A percentile compares a stretch with the other conserved stretches of the same genome.
Conservation (phyloP, 2,329 filamentous ascomycete genomes). For the Colletotrichum spinosum region DNA sequence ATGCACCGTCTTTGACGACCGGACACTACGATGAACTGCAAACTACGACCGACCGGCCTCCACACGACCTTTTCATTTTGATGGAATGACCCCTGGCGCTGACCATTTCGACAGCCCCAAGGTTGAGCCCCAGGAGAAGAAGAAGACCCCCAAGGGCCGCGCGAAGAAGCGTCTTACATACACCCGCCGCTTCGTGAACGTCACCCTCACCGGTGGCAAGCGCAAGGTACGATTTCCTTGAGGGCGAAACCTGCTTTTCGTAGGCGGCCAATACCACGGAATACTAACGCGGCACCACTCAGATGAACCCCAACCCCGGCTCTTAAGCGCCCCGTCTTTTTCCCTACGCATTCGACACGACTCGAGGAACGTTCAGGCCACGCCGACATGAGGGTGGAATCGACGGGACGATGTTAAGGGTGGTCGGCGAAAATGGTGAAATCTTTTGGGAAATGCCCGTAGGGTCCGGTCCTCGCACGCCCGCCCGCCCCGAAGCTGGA, state of each 20-base stretch:
- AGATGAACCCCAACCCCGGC: slow-evolving; percentile 58
- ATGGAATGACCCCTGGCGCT: slow-evolving; percentile 20
- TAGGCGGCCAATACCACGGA: background rate
- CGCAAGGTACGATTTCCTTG: slow-evolving; percentile 77
- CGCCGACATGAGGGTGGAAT: slow-evolving; percentile 38
- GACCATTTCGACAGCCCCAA: slow-evolving; percentile 48
- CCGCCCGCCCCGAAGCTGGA: background rate
- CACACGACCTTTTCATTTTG: background rate
- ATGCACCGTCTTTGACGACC: background rate
- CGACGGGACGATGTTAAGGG: slow-evolving; percentile 34
- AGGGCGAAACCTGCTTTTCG: background rate
- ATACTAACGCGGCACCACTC: slow-evolving; percentile 37
- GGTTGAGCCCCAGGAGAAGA: slow-evolving; percentile 94
- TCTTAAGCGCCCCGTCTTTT: slow-evolving; percentile 44
- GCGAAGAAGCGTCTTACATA: slow-evolving; percentile 97
- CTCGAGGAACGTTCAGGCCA: slow-evolving; percentile 38
- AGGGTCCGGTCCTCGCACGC: slow-evolving; percentile 11
- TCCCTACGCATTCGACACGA: slow-evolving; percentile 37
- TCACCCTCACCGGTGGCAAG: slow-evolving; percentile 97
- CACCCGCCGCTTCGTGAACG: slow-evolving; percentile 98
- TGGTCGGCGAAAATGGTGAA: slow-evolving; percentile 35
- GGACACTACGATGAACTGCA: slow-evolving; percentile 1
- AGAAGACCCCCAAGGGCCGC: slow-evolving; percentile 96
- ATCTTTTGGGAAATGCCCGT: slow-evolving; percentile 31
- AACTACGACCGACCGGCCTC: slow-evolving; percentile 2